phyloP scores from a whole-genome alignment of 2,329 filamentous ascomycete genomes.

The Diaporthe vaccinii region DNA sequence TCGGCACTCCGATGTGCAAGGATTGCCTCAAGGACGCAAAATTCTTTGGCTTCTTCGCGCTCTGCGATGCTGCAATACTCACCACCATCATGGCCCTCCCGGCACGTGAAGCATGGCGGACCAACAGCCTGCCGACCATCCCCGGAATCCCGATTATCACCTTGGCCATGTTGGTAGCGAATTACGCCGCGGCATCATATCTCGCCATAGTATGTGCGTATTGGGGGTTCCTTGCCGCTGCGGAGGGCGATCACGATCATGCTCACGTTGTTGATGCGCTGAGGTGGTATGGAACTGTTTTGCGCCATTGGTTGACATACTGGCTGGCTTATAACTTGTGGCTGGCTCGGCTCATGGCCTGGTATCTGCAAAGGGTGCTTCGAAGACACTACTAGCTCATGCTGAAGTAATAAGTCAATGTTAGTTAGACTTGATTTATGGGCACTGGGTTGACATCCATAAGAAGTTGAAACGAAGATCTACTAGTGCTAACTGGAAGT shows the following conservation, averaged over 20 bases:
- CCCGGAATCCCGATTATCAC: not conserved
- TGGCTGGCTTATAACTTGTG: not conserved
- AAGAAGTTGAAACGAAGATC: not conserved
- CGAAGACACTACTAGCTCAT: not conserved
- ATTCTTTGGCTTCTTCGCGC: not conserved
- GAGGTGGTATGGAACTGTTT: not conserved
- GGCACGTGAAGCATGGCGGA: not conserved
- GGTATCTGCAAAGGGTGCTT: not conserved
- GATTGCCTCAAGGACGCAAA: not conserved
- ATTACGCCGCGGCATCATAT: not conserved
- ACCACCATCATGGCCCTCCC: not conserved
- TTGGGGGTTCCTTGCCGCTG: not conserved
- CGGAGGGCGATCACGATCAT: not conserved
- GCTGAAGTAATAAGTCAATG: not conserved
- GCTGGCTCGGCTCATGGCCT: not conserved
- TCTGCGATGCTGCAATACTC: not conserved
- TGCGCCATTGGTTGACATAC: not conserved
- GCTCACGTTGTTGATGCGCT: not conserved
- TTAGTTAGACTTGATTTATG: not conserved
- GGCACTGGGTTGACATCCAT: not conserved
- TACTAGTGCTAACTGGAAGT: not conserved
- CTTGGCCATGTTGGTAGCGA: not conserved
- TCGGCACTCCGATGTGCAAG: not conserved
- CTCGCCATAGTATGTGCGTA: not conserved
- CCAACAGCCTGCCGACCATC: not conserved